Evolutionary conservation across 805 yeast species (phyloP).

Genomic region (Saturnispora kantuleensis): DNA sequence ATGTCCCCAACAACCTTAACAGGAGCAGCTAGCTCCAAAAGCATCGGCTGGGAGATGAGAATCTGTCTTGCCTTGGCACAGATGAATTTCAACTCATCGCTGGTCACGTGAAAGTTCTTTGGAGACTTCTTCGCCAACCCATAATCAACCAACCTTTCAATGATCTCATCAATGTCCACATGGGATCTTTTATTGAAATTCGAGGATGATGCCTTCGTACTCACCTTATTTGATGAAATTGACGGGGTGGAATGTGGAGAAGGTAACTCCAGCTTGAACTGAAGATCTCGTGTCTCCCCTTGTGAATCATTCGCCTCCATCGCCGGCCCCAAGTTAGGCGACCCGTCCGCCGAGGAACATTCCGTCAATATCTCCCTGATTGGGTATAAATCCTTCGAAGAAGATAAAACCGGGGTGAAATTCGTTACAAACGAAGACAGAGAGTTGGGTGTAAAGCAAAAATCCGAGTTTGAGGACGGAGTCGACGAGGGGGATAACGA

Average conservation of each 20-base stretch:
- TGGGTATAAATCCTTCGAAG: slow-evolving; percentile 19
- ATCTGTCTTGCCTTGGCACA: slow-evolving; percentile 51
- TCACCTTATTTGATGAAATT: neutral
- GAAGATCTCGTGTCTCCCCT: slow-evolving; percentile 1
- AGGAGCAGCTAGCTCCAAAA: slow-evolving; percentile 61
- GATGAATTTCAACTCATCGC: slow-evolving; percentile 46
- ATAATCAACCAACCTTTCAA: slow-evolving; percentile 46
- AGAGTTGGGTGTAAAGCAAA: slow-evolving; percentile 25
- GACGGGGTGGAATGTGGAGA: neutral
- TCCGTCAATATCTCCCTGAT: slow-evolving; percentile 28
- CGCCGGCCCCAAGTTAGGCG: slow-evolving; percentile 5
- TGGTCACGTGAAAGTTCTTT: slow-evolving; percentile 40
- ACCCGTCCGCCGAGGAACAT: slow-evolving; percentile 18
- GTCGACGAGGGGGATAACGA: slow-evolving; percentile 10
- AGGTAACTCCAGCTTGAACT: slow-evolving; percentile 4
- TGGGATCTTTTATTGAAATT: neutral
- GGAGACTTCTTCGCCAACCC: slow-evolving; percentile 36
- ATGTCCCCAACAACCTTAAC: slow-evolving; percentile 80
- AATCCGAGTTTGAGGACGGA: slow-evolving; percentile 30
- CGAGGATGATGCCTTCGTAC: neutral
- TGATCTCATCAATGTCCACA: slow-evolving; percentile 51
- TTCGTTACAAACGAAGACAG: slow-evolving; percentile 23
- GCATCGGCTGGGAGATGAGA: slow-evolving; percentile 54
- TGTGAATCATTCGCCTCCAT: too few species aligned
- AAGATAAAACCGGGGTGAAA: slow-evolving; percentile 17